Evolutionary conservation across 2,329 filamentous ascomycete species (phyloP), one percentile per base, ranked within the genome.

Genomic region (Helotiales sp.): DNA sequence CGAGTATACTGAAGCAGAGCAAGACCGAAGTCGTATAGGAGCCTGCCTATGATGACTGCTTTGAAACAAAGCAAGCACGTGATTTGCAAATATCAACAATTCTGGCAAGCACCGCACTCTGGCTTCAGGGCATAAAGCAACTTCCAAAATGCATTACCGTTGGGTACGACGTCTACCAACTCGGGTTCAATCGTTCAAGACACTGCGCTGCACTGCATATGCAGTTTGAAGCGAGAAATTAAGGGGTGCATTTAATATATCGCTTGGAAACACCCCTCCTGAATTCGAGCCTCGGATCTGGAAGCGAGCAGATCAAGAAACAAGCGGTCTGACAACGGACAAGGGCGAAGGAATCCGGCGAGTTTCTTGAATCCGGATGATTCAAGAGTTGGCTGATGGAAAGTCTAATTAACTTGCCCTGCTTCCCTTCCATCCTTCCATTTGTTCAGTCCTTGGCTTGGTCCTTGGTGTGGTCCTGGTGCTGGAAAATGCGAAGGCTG

Each of bases 191-290:
- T n/a, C n/a, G n/a, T 50, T 50, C 47, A 50, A 37, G 40, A 45
- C 40, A 57, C 54, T 57, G 54, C 54, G 40, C 26, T 17, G 20
- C 40, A 57, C 54, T 57, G 54, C 54, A 57, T 40, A 57, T 57
- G 54, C 54, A 57, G 54, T 57, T 37, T 37, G 20, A 34, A 57
- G 54, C 30, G 32, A 37, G 32, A 57, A 34, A 57, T 57, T 57
- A 57, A 57, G 54, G 54, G 54, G 54, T 57, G 30, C 54, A 57
- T 57, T 55, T 24, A 57, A 57, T 57, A 20, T 24, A 57, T 57
- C 8, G 10, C n/a, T 57, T 40, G 32, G 54, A 57, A 52, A 52
- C 30, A 5, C 28, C 54, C 54, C 47, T 49, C 45, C 43, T 17
- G 43, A 26, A 22, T 24, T 50, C n/a, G 54, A 57, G 40, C 54